These are phyloP conservation scores for Ceratorhiza oryzae-sativae DNA, from an alignment of 1,284 basidiomycete genomes.

Conservation along the genomic window DNA sequence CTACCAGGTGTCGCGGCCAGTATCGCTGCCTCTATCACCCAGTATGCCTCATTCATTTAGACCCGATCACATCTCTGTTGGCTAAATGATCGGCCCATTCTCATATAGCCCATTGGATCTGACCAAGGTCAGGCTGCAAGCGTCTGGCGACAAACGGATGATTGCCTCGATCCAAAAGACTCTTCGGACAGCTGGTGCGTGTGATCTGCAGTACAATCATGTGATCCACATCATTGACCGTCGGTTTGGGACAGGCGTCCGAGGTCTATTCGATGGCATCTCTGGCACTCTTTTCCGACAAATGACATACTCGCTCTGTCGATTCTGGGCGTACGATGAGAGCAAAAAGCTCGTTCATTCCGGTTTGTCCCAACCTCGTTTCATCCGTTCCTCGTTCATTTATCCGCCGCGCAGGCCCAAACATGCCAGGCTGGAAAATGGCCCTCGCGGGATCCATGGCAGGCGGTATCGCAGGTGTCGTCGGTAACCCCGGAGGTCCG, in stretches of 20 bases:
- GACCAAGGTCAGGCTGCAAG: slow-evolving; percentile 87
- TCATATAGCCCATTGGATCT: slow-evolving; percentile 75
- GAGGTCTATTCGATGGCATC: slow-evolving; percentile 86
- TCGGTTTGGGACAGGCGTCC: slow-evolving; percentile 63
- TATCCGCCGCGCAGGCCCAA: slow-evolving; percentile 53
- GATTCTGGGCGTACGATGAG: slow-evolving; percentile 93
- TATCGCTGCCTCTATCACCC: slow-evolving; percentile 81
- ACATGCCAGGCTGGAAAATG: slow-evolving; percentile 80
- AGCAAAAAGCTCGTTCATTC: slow-evolving; percentile 83
- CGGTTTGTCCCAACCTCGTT: slow-evolving; percentile 48
- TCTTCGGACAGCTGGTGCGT: slow-evolving; percentile 49
- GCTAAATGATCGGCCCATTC: not conserved
- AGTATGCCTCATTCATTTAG: slow-evolving; percentile 56
- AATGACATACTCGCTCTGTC: slow-evolving; percentile 91
- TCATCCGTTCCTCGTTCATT: not conserved
- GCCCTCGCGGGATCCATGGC: slow-evolving; percentile 84
- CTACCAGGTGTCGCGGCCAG: slow-evolving; percentile 73
- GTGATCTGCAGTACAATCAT: not conserved
- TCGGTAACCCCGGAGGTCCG: slow-evolving; percentile 78
- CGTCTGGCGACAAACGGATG: slow-evolving; percentile 88
- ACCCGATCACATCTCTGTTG: not conserved
- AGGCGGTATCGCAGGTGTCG: slow-evolving; percentile 79
- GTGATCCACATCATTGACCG: not conserved
- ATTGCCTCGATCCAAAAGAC: slow-evolving; percentile 80
- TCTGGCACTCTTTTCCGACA: slow-evolving; percentile 89